Base-by-base conservation (phyloP, 2,329 filamentous ascomycete genomes). In the Paracamarosporium sp. region DNA sequence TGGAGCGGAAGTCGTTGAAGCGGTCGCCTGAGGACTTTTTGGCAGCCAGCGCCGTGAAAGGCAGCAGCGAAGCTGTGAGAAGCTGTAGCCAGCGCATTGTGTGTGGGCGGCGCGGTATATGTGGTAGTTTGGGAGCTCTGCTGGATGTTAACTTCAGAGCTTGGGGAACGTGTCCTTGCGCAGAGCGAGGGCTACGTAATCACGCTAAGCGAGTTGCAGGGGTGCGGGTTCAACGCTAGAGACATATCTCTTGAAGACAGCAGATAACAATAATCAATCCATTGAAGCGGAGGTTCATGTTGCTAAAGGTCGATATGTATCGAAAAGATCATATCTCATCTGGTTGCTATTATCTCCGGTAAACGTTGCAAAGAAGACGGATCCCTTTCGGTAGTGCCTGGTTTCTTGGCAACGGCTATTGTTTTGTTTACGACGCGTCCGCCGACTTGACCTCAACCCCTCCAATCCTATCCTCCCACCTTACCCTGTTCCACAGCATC, bases 1-100 rank as follows among this genome's bases (percentile, higher is more conserved):
- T 88, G 63, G 85, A 74, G 73, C 90, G 87, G 80, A 88, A 94
- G 57, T 86, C 83, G 62, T 85, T 76, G 81, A 94, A 97, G 70
- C 86, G 87, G 75, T 91, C 86, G 60, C 73, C 79, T 15, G 72
- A 62, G 47, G 87, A 80, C 75, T 90, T 88, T 73, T 89, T 90
- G 52, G 89, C 85, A 46, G 85, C 87, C 38, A 89, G 75, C 55
- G 83, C 82, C 56, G 85, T 82, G 53, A 87, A 80, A 36, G 87
- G 82, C 64, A 91, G 81, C 72, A 89, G 80, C 57, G 86, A 80
- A 40, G 88, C 85, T 64, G 90, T 79, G 67, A 93, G 78, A 60
- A 87, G 76, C 66, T 85, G 82, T 56, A 90, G 59, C 70, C 74
- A 79, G 79, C 86, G 89, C 91, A 94, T 94, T 66, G 78, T 88